Conservation (phyloP, 495 filamentous ascomycete species). For the Annulohypoxylon stygium region DNA sequence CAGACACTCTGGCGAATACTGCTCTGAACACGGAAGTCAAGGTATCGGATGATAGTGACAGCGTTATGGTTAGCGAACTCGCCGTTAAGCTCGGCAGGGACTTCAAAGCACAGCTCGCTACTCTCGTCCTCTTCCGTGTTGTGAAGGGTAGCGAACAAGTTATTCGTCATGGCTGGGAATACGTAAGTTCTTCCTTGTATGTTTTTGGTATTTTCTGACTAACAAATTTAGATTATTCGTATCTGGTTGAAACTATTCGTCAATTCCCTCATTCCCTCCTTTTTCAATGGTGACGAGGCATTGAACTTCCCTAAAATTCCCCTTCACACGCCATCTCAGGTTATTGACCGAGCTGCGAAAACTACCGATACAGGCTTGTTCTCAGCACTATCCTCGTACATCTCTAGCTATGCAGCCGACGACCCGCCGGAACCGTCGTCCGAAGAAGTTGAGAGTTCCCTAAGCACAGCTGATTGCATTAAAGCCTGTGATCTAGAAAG, state of each 20-base stretch:
- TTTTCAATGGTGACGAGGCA: constrained; percentile 77
- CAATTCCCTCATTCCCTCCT: constrained; percentile 91
- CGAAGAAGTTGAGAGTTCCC: constrained; percentile 94
- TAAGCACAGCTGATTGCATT: constrained; percentile 94
- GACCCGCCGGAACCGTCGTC: constrained; percentile 98
- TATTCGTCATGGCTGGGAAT: constrained; percentile 83
- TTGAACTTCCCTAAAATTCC: constrained; percentile 87
- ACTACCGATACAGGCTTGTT: constrained; percentile 85
- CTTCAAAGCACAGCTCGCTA: constrained; percentile 92
- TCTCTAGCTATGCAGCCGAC: constrained; percentile 98
- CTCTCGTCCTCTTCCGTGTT: constrained; percentile 92
- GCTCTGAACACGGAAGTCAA: constrained; percentile 96
- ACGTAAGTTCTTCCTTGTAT: constrained; percentile 67
- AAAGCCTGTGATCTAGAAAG: constrained; percentile 87
- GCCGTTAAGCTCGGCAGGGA: constrained; percentile 97
- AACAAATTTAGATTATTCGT: constrained; percentile 73
- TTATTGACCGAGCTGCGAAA: constrained; percentile 88
- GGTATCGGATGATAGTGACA: constrained; percentile 87
- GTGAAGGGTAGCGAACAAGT: constrained; percentile 84
- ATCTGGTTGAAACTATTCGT: constrained; percentile 97
- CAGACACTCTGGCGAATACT: constrained; percentile 80
- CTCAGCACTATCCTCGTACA: constrained; percentile 93
- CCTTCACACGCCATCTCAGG: constrained; percentile 88
- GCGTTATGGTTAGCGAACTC: constrained; percentile 98
- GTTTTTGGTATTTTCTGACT: constrained; percentile 40